phyloP scores from a whole-genome alignment of 768 basidiomycete genomes.

The Tylopilus cervinicoccineus region DNA sequence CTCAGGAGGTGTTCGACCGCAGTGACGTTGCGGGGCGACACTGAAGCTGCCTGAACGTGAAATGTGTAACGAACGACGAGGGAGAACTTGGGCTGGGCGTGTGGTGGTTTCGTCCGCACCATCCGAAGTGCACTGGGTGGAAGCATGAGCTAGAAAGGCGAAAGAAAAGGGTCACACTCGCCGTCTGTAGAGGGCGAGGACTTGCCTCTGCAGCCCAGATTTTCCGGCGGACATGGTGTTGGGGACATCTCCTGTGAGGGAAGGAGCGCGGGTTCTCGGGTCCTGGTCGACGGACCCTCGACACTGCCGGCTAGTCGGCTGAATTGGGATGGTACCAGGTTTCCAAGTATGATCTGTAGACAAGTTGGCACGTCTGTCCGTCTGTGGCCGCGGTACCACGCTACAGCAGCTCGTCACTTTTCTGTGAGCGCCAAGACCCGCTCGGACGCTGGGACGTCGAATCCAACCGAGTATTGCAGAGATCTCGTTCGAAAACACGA shows the following conservation, averaged over 20 bases:
- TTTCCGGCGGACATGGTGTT: slow-evolving; percentile 27
- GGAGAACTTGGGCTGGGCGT: slow-evolving; percentile 59
- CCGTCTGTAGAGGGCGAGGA: slow-evolving; percentile 54
- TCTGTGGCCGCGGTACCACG: slow-evolving; percentile 9
- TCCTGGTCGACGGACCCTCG: slow-evolving; percentile 13
- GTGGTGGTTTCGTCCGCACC: slow-evolving; percentile 60
- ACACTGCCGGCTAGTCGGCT: slow-evolving; percentile 21
- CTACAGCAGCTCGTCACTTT: slow-evolving; percentile 9
- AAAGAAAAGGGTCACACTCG: slow-evolving; percentile 20
- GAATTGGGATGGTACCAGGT: neutral
- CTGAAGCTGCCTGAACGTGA: slow-evolving; percentile 52
- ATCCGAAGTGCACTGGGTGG: slow-evolving; percentile 67
- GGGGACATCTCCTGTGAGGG: neutral
- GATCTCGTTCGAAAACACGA: slow-evolving; percentile 74
- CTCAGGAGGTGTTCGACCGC: slow-evolving; percentile 77
- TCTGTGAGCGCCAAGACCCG: slow-evolving; percentile 6
- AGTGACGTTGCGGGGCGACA: slow-evolving; percentile 63
- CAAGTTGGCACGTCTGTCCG: slow-evolving; percentile 1
- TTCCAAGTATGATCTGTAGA: slow-evolving; percentile 18
- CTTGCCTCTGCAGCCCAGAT: slow-evolving; percentile 52
- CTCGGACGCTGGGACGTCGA: slow-evolving; percentile 20
- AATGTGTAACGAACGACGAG: slow-evolving; percentile 70
- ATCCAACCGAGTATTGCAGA: slow-evolving; percentile 63
- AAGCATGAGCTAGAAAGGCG: slow-evolving; percentile 5
- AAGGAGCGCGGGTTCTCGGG: slow-evolving; percentile 4